Conservation (phyloP, 371 early-diverging fungal genomes). For the Massospora cicadina region DNA sequence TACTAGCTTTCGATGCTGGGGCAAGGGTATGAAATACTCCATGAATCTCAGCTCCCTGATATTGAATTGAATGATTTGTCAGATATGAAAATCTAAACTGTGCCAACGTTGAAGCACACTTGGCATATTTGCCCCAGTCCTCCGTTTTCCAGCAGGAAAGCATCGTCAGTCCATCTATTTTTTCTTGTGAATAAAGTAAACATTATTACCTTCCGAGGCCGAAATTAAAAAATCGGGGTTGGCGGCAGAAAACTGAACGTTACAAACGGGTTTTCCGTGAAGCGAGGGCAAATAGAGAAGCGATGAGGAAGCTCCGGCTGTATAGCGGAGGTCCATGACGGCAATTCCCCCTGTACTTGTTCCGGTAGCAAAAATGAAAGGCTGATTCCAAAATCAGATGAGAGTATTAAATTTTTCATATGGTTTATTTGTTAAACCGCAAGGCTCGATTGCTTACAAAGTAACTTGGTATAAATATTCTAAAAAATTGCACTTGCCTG, state of each 20-base stretch:
- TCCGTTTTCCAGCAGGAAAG: background rate
- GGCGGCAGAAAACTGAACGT: background rate
- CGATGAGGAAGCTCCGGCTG: background rate
- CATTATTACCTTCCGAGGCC: background rate
- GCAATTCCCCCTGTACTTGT: background rate
- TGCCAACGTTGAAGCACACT: background rate
- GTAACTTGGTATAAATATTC: no score
- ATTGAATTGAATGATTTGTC: background rate
- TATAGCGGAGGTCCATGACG: background rate
- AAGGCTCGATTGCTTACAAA: no score
- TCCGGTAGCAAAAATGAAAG: background rate
- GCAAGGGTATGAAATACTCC: background rate
- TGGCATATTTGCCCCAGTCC: background rate
- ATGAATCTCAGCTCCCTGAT: background rate
- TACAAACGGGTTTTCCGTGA: background rate
- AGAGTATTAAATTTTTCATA: no score
- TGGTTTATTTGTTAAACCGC: no score
- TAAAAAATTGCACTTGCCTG: background rate
- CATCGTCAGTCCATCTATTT: background rate
- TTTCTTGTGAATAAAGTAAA: background rate
- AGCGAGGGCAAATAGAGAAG: background rate
- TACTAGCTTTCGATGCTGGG: background rate
- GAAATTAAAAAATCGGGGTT: background rate
- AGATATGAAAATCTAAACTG: background rate
- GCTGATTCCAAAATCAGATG: no score